Conservation (phyloP, 2,329 filamentous ascomycete genomes). For the Dendryphion nanum region DNA sequence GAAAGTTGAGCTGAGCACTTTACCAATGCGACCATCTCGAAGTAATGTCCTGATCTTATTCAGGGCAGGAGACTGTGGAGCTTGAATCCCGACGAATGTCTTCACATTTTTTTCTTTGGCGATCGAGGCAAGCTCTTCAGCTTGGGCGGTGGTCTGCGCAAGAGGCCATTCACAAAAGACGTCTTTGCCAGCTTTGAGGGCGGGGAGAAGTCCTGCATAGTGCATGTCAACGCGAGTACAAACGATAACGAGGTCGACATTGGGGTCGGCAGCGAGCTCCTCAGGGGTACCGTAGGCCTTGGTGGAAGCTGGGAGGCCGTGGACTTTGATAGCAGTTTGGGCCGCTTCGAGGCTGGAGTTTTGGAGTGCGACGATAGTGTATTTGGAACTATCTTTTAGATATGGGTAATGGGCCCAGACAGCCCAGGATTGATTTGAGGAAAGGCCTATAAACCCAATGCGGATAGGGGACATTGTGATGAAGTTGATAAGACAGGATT, state of each 20-base stretch:
- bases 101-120: slow-evolving; percentile 35
- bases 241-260: slow-evolving; percentile 46
- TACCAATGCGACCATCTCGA: slow-evolving; percentile 38
- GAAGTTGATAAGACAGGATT: slow-evolving; percentile 16
- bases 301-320: slow-evolving; percentile 32
- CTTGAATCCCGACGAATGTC: slow-evolving; percentile 47
- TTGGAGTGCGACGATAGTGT: slow-evolving; percentile 45
- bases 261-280: slow-evolving; percentile 41
- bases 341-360: slow-evolving; percentile 46
- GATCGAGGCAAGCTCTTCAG: slow-evolving; percentile 39
- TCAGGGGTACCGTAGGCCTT: slow-evolving; percentile 44
- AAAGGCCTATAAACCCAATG: slow-evolving; percentile 18
- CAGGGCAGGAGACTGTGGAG: slow-evolving; percentile 33
- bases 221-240: slow-evolving; percentile 40
- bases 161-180: slow-evolving; percentile 49
- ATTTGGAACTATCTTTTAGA: slow-evolving; percentile 27
- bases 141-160: slow-evolving; percentile 32
- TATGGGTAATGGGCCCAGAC: slow-evolving; percentile 34
- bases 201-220: slow-evolving; percentile 35
- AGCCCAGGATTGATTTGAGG: slow-evolving; percentile 22
- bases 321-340: slow-evolving; percentile 37
- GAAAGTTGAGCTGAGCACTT: slow-evolving; percentile 33
- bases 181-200: slow-evolving; percentile 40
- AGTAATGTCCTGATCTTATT: slow-evolving; percentile 41
- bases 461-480: slow-evolving; percentile 20